phyloP scores from a whole-genome alignment of 2,329 filamentous ascomycete genomes.

The Fusarium miscanthi region DNA sequence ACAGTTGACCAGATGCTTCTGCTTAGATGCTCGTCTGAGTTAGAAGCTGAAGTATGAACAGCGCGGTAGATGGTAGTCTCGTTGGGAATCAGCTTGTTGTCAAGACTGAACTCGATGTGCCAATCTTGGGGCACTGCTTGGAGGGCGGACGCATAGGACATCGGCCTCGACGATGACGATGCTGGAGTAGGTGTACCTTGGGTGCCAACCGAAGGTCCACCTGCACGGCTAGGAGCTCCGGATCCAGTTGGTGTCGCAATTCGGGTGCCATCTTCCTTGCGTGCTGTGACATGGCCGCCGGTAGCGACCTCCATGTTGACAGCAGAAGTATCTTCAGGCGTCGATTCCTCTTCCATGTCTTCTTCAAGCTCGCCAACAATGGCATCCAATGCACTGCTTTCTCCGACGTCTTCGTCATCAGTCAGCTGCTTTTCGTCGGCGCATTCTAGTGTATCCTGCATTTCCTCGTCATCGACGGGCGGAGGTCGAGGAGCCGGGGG shows the following conservation, averaged over 20 bases:
- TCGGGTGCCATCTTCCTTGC: constrained; percentile 89
- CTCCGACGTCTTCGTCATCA: constrained; percentile 75
- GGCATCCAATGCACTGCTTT: constrained; percentile 77
- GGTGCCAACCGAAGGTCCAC: constrained; percentile 53
- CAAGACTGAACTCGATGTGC: constrained; percentile 95
- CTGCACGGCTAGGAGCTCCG: constrained; percentile 53
- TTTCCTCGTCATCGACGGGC: constrained; percentile 68
- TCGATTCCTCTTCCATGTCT: constrained; percentile 77
- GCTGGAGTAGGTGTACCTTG: constrained; percentile 61
- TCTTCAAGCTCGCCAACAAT: constrained; percentile 93
- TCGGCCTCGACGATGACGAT: constrained; percentile 70
- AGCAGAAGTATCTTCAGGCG: constrained; percentile 78
- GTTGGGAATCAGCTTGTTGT: constrained; percentile 83
- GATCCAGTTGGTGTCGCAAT: constrained; percentile 82
- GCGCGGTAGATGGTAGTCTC: constrained; percentile 97
- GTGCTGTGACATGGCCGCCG: constrained; percentile 87
- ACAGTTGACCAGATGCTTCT: constrained; percentile 90
- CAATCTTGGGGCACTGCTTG: constrained; percentile 88
- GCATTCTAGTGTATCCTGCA: constrained; percentile 84
- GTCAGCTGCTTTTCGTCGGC: constrained; percentile 89
- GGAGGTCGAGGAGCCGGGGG: constrained; percentile 63
- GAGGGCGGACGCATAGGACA: constrained; percentile 87
- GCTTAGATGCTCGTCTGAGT: constrained; percentile 71
- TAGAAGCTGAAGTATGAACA: constrained; percentile 73
- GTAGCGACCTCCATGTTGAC: constrained; percentile 92